Base-by-base conservation (phyloP, 1,284 basidiomycete species). In the Ceratobasidium sp. region DNA sequence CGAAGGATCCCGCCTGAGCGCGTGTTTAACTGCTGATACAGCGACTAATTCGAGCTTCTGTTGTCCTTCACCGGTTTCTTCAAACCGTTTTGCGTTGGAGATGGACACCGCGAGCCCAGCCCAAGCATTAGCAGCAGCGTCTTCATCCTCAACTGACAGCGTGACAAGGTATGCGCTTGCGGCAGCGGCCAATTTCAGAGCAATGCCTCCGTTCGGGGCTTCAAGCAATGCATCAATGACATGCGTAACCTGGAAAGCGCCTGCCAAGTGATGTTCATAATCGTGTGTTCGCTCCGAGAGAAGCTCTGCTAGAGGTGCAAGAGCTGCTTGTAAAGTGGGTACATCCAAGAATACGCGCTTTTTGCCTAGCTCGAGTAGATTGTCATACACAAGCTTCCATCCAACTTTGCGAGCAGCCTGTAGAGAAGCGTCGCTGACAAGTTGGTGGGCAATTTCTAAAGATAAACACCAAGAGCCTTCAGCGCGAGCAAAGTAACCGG, bases 351-450 rank as follows among this genome's bases (percentile, higher is more conserved):
- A 77, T 2, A 79, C 75, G 44, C 82, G 79, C 44, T 77, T 78
- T 14, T 76, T 73, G 0, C 91, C 90, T 0, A 96, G 82, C 62
- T 87, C 84, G 76, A 89, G 90, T 1, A 93, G 82, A 0, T 91
- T 89, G 80, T 99, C 97, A 0, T 88, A 92, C 11, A 91, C 85
- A 2, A 90, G 84, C 81, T 98, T 99, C 96, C 97, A 98, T 0
- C 87, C 89, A 26, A 94, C 85, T 3, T 86, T 84, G 43, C 91
- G 87, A 81, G 92, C 91, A 5, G 88, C 89, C 47, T 86, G 80
- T 30, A 70, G 23, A 3, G 54, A 35, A 52, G 87, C 87, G 11
- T 83, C 81, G 38, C 84, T 80, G 63, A 95, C 82, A 1, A 91
- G 85, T 44, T 82, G 79, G n/a, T 89, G 79, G 4, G 89, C 86